Conservation (phyloP, 1,284 basidiomycete species). For the Pisolithus thermaeus region DNA sequence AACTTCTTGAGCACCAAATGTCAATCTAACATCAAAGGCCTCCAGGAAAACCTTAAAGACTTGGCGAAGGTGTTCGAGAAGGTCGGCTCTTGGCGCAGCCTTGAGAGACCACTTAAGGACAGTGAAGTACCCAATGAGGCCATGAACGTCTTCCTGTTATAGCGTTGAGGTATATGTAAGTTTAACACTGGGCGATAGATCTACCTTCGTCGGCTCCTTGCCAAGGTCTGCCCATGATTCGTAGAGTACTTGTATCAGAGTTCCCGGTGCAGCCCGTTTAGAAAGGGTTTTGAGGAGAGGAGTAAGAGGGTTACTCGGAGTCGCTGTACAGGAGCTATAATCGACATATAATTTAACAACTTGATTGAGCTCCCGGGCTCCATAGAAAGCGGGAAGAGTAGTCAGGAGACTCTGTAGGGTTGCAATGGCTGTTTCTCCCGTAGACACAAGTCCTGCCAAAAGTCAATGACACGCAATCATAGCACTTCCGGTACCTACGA, state of each 20-base stretch:
- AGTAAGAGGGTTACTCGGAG: slow-evolving; percentile 27
- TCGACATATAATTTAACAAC: slow-evolving; percentile 56
- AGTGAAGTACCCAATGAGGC: slow-evolving; percentile 57
- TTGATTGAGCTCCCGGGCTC: slow-evolving; percentile 49
- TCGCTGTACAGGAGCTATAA: slow-evolving; percentile 25
- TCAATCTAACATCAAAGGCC: slow-evolving; percentile 59
- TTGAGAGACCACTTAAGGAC: slow-evolving; percentile 63
- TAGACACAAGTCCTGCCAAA: slow-evolving; percentile 14
- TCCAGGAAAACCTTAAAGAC: slow-evolving; percentile 82
- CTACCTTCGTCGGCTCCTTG: slow-evolving; percentile 32
- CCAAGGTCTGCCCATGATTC: slow-evolving; percentile 47
- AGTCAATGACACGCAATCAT: background rate
- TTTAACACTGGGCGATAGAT: slow-evolving; percentile 3
- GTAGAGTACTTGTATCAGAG: slow-evolving; percentile 58
- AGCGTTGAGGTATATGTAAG: background rate
- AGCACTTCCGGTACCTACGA: slow-evolving; percentile 10
- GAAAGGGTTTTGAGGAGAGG: slow-evolving; percentile 52
- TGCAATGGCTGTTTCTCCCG: slow-evolving; percentile 37
- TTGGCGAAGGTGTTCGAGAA: slow-evolving; percentile 66
- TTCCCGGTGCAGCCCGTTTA: slow-evolving; percentile 65
- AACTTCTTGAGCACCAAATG: slow-evolving; percentile 32
- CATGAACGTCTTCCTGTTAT: slow-evolving; percentile 19
- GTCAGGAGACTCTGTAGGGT: slow-evolving; percentile 52
- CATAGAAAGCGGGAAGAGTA: slow-evolving; percentile 70
- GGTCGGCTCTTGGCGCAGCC: slow-evolving; percentile 55